Evolutionary conservation across 345 rosid species (phyloP).

Genomic region (Ailanthus altissimus): DNA sequence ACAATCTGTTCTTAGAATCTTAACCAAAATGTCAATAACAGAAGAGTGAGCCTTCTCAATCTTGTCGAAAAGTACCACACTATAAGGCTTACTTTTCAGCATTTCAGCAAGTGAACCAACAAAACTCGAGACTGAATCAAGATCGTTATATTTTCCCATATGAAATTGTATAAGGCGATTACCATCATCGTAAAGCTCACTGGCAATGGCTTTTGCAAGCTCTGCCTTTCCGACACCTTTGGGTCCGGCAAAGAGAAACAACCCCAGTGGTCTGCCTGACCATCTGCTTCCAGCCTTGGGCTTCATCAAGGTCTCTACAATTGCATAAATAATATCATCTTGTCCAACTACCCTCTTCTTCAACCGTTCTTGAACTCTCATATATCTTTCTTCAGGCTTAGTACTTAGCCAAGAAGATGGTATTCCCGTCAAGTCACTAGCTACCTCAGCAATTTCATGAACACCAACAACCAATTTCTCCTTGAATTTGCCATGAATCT

Average conservation of each 20-base stretch:
- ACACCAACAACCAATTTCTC: not conserved
- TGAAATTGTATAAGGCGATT: not conserved
- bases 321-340: not conserved
- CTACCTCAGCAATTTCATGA: not conserved
- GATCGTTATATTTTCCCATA: not conserved
- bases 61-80: constrained; percentile 3
- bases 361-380: not conserved
- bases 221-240: not conserved
- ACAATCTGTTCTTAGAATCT: not conserved
- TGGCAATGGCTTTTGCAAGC: constrained; percentile 8
- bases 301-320: not conserved
- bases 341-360: not conserved
- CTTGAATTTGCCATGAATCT: not conserved
- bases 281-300: not conserved
- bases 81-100: not conserved
- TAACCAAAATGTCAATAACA: not conserved
- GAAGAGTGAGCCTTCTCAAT: not conserved
- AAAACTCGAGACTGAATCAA: not conserved
- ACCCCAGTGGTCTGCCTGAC: not conserved
- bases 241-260: not conserved
- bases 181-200: constrained; percentile 8
- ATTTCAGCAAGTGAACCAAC: not conserved
- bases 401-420: constrained; percentile 6
- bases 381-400: not conserved
- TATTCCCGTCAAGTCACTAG: not conserved